Evolutionary conservation across 2,329 filamentous ascomycete genomes (phyloP), one percentile per base, ranked within the genome.

Genomic region (Sarocladiaceae sp.): DNA sequence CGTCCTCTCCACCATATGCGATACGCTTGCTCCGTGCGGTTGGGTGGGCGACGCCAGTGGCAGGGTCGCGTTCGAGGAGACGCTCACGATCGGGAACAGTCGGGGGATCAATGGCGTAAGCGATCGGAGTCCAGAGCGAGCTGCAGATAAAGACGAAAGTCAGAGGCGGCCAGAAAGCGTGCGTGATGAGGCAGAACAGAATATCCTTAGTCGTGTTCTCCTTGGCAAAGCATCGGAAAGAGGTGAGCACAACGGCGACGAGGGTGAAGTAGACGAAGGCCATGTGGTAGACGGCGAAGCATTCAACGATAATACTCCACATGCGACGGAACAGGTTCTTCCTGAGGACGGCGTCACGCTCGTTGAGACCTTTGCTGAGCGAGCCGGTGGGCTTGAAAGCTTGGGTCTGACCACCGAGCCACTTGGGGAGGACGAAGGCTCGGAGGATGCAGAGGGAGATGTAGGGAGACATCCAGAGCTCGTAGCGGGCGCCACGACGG

Each of bases 381-480:
- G 79, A 82, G 4, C 82, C 82, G 1, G 82, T 82, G 0, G 82
- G 75, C 60, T 79, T 80, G 69, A 85, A 85, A 18, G 77, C 79
- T 62, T 79, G 75, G 0, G 74, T 65, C 60, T 80, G 72, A 18
- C 80, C 82, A 15, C 82, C 82, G 15, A 84, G 74, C 80, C 80
- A 83, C 7, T 62, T 73, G 23, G 80, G 80, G 2, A 84, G 69
- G 13, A 83, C 58, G 59, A 84, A 84, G 1, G 79, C 74, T 2
- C 79, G 78, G 50, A 83, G 65, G 51, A 84, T 75, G 58, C 76
- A 79, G 11, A 82, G 68, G 1, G 79, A 77, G 54, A 82, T 79
- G 64, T 82, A 84, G 0, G 80, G 80, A 6, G 80, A 74, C 80
- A 84, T 84, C 80, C 81, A 84, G 25, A 84, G 68, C 63, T 82